Percentiles rank a stretch among this genome's conserved stretches.
Evolutionary conservation across 495 filamentous ascomycete species (phyloP).

Genomic region (Gamarada debralockiae): DNA sequence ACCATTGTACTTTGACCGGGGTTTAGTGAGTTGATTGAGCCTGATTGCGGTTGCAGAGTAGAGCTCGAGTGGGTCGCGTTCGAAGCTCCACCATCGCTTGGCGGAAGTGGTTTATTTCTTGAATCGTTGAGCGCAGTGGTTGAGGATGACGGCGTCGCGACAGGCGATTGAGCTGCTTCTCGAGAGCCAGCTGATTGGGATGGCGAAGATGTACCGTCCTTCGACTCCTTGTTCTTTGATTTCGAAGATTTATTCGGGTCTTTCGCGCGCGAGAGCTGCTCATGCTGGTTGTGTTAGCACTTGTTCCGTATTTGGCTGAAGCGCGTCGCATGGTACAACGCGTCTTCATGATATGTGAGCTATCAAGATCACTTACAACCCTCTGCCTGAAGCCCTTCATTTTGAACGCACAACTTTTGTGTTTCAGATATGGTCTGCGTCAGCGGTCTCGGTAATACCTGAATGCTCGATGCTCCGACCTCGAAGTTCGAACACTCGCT

Average conservation of each 20-base stretch:
- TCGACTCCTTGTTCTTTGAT: slow-evolving; percentile 82
- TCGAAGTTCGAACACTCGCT: background rate
- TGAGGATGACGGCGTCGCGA: slow-evolving; percentile 74
- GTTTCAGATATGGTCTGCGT: slow-evolving; percentile 10
- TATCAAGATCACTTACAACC: slow-evolving; percentile 69
- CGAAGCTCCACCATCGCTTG: slow-evolving; percentile 58
- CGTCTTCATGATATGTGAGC: background rate
- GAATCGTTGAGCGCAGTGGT: slow-evolving; percentile 81
- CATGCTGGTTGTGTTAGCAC: slow-evolving; percentile 30
- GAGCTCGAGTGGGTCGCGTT: slow-evolving; percentile 39
- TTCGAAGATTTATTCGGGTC: slow-evolving; percentile 87
- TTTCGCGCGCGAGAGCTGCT: slow-evolving; percentile 91
- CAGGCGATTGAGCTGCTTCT: slow-evolving; percentile 51
- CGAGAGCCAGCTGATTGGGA: slow-evolving; percentile 49
- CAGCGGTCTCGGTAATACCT: background rate
- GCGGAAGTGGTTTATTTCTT: slow-evolving; percentile 75
- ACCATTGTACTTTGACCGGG: slow-evolving; percentile 23
- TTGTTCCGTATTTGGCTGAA: slow-evolving; percentile 9
- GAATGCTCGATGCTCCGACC: background rate
- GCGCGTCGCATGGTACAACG: background rate
- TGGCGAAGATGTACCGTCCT: slow-evolving; percentile 74
- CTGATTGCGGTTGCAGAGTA: slow-evolving; percentile 38
- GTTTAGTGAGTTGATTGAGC: slow-evolving; percentile 27
- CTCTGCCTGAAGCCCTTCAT: slow-evolving; percentile 98
- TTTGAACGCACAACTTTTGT: slow-evolving; percentile 37